phyloP scores from a whole-genome alignment of 257 asterid genomes.

The Verbascum thapsus region DNA sequence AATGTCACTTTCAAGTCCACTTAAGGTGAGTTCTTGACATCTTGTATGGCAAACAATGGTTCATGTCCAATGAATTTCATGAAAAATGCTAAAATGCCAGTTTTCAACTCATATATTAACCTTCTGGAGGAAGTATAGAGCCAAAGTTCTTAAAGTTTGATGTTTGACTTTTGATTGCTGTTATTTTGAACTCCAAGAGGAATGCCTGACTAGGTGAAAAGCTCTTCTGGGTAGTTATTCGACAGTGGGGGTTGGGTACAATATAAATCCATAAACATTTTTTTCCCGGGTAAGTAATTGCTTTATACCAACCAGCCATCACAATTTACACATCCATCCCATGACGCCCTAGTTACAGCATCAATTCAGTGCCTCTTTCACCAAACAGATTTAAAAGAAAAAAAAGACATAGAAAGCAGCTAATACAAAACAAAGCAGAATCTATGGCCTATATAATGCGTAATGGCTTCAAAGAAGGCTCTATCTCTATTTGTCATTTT shows the following conservation, averaged over 20 bases:
- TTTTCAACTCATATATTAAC: constrained; percentile 4
- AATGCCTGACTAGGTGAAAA: background rate
- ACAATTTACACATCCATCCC: too few relatives aligned
- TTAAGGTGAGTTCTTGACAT: constrained; percentile 58
- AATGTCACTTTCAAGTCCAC: constrained; percentile 82
- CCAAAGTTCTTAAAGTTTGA: background rate
- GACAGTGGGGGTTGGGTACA: background rate
- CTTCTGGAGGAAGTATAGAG: constrained; percentile 18
- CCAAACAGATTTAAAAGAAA: too few relatives aligned
- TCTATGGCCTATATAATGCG: too few relatives aligned
- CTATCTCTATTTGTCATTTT: too few relatives aligned
- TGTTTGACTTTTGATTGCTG: constrained; percentile 1
- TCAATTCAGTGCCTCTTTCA: too few relatives aligned
- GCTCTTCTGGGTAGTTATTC: constrained; percentile 5
- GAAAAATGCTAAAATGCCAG: constrained; percentile 12
- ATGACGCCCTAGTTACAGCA: too few relatives aligned
- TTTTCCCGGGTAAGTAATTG: too few relatives aligned
- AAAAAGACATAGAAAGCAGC: too few relatives aligned
- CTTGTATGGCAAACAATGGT: constrained; percentile 8
- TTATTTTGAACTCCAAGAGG: background rate
- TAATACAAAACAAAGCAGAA: too few relatives aligned
- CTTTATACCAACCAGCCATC: too few relatives aligned
- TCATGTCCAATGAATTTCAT: constrained; percentile 9
- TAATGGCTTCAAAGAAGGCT: too few relatives aligned
- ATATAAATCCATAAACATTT: background rate